Evolutionary conservation across 768 basidiomycete species (phyloP).

Genomic region (Suillus tomentosus): DNA sequence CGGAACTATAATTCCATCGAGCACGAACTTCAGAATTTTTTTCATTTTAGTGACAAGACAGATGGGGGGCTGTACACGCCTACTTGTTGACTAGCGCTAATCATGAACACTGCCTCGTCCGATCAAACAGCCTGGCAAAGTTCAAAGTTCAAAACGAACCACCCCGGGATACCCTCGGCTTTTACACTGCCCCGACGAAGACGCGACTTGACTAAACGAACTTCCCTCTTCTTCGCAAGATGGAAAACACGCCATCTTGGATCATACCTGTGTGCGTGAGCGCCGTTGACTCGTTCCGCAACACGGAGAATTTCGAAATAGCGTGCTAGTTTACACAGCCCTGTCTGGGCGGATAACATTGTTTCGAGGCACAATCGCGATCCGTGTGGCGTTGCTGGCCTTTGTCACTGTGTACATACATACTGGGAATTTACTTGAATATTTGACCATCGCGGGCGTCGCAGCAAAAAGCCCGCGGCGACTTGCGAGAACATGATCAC

Average conservation of each 20-base stretch:
- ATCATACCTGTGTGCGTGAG: neutral
- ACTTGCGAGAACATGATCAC: neutral
- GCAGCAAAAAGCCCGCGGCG: neutral
- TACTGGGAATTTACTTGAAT: neutral
- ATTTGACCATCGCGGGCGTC: neutral
- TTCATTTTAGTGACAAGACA: neutral
- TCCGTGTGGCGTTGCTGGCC: neutral
- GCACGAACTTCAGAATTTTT: neutral
- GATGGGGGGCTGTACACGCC: neutral
- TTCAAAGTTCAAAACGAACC: constrained; percentile 2
- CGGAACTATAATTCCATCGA: constrained; percentile 3
- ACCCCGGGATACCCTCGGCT: neutral
- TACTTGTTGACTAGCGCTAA: neutral
- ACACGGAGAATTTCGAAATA: neutral
- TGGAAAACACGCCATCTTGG: neutral
- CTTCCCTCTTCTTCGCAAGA: neutral
- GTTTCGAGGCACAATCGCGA: constrained; percentile 7
- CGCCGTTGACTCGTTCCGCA: neutral
- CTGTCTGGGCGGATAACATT: neutral
- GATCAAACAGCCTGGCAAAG: neutral
- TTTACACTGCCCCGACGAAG: constrained; percentile 9
- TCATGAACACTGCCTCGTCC: constrained; percentile 8
- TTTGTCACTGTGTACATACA: too few species aligned
- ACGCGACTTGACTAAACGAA: constrained; percentile 3
- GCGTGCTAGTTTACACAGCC: neutral